Evolutionary conservation across 1,284 basidiomycete species (phyloP).

Genomic region (Cutaneotrichosporon sp.): DNA sequence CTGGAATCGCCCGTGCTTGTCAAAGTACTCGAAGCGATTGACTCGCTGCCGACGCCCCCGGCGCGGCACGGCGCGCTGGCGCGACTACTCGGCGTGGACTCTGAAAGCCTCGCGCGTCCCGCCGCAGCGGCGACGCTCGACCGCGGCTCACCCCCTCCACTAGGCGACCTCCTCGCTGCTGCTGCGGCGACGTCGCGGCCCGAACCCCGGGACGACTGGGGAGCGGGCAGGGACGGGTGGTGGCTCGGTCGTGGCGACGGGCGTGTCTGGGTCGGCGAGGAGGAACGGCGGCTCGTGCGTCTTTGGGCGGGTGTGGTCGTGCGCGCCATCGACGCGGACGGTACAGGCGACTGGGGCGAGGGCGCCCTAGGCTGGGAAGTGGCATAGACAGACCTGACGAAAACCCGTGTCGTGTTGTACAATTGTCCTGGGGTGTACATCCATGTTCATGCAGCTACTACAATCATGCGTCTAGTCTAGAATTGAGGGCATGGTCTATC

Average conservation of each 20-base stretch:
- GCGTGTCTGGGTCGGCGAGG: conserved; percentile 38
- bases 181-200: background rate
- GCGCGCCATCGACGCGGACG: conserved; percentile 32
- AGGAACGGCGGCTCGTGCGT: conserved; percentile 36
- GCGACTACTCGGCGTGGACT: conserved; percentile 34
- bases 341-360: conserved; percentile 28
- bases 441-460: too few species aligned
- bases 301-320: conserved; percentile 35
- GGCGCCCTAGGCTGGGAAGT: conserved; percentile 39
- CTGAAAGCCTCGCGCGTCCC: conserved; percentile 25
- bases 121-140: conserved; percentile 22
- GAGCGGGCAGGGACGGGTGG: conserved; percentile 27
- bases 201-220: conserved; percentile 11
- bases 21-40: conserved; percentile 32
- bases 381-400: too few species aligned
- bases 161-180: conserved; percentile 27
- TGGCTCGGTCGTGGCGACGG: conserved; percentile 27
- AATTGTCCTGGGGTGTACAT: too few species aligned
- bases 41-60: conserved; percentile 17
- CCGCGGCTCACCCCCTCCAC: conserved; percentile 35
- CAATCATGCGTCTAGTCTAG: background rate
- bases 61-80: conserved; percentile 26
- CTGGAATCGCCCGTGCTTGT: conserved; percentile 30
- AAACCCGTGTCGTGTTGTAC: too few species aligned
- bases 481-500: background rate